These are phyloP conservation scores for Auriscalpium orientale DNA, from an alignment of 768 basidiomycete genomes.

Conservation along the genomic window DNA sequence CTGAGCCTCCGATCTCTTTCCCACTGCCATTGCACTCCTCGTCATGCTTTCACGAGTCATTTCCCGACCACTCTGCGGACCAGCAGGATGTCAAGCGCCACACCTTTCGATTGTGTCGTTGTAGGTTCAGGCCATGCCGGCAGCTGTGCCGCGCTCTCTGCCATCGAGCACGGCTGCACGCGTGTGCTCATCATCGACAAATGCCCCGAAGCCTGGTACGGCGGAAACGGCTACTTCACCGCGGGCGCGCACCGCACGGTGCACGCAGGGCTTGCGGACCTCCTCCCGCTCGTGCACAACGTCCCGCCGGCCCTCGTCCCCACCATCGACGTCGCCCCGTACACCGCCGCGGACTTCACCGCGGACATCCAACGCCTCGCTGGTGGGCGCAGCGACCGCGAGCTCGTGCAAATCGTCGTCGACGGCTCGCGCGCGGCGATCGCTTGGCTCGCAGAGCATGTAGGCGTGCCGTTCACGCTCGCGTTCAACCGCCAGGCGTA, in stretches of 20 bases:
- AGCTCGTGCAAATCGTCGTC: conserved; percentile 45
- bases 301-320: conserved; percentile 34
- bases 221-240: conserved; percentile 69
- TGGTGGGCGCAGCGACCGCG: conserved; percentile 38
- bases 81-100: neutral
- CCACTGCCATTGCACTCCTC: too few relatives aligned
- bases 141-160: conserved; percentile 55
- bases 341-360: conserved; percentile 46
- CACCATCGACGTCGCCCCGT: conserved; percentile 51
- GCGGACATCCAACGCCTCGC: conserved; percentile 57
- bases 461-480: conserved; percentile 47
- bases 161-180: conserved; percentile 49
- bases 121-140: conserved; percentile 65
- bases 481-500: conserved; percentile 66
- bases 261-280: conserved; percentile 52
- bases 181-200: conserved; percentile 62
- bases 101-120: conserved; percentile 43
- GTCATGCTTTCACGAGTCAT: too few relatives aligned
- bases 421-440: conserved; percentile 47
- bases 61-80: neutral
- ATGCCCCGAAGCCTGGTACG: conserved; percentile 54
- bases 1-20: too few relatives aligned
- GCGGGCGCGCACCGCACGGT: conserved; percentile 62
- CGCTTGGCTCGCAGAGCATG: conserved; percentile 45
- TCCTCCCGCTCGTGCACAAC: conserved; percentile 46